Conservation (phyloP, 148 eudicot genomes). For the Salicornia ramosissima region DNA sequence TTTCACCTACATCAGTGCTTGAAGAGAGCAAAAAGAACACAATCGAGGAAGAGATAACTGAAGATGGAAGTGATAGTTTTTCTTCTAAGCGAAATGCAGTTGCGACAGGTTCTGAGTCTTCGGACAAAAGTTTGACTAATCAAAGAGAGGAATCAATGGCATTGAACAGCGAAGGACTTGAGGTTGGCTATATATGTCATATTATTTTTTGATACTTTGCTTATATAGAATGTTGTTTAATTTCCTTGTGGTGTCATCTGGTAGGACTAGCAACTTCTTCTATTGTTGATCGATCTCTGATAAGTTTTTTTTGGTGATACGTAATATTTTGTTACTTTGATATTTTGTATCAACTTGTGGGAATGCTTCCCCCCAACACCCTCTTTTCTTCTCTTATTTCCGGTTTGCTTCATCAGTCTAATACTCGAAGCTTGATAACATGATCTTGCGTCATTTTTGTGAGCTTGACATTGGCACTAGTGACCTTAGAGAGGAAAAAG, state of each 20-base stretch:
- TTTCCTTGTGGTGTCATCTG: background rate
- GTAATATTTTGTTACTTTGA: too few relatives aligned
- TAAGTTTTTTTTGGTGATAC: too few relatives aligned
- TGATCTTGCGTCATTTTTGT: background rate
- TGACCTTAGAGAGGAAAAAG: background rate
- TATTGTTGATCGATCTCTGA: background rate
- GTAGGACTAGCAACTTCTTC: background rate
- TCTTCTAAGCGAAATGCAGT: conserved; percentile 53
- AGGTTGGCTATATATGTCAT: conserved; percentile 45
- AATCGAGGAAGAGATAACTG: conserved; percentile 50
- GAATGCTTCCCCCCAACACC: too few relatives aligned
- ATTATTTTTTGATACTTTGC: conserved; percentile 11
- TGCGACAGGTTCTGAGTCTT: conserved; percentile 47
- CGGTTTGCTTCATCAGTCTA: background rate
- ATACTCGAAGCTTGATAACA: background rate
- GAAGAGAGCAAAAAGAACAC: conserved; percentile 60
- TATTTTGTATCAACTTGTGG: too few relatives aligned
- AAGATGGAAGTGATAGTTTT: conserved; percentile 53
- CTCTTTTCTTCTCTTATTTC: too few relatives aligned
- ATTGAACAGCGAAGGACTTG: conserved; percentile 96
- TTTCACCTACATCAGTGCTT: conserved; percentile 76
- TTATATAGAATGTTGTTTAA: background rate
- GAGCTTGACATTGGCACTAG: background rate
- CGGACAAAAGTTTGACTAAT: conserved; percentile 50
- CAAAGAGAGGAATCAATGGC: conserved; percentile 93